These are phyloP conservation scores for Porcisia deanei DNA, from an alignment of 208 protist species.

Conservation along the genomic window DNA sequence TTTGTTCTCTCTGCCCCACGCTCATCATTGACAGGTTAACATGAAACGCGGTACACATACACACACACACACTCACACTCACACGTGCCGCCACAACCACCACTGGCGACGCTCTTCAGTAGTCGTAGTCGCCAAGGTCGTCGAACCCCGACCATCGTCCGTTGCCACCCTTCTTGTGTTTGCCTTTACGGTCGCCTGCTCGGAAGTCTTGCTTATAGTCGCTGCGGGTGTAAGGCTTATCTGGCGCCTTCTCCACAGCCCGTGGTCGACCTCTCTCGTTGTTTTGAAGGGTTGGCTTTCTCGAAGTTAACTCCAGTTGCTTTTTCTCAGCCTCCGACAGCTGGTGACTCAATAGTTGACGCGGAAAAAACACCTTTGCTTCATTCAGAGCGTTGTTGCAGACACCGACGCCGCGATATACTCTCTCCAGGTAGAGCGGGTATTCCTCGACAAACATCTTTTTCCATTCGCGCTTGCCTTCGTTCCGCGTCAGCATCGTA, in stretches of 20 bases:
- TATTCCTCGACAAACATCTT: conserved; percentile 72
- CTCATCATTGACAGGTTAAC: not conserved
- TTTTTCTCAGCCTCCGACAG: conserved; percentile 48
- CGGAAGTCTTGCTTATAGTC: conserved; percentile 66
- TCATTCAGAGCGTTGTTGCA: conserved; percentile 65
- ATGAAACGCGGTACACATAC: not conserved
- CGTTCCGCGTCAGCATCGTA: conserved; percentile 49
- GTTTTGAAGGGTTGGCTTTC: conserved; percentile 38
- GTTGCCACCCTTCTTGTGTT: conserved; percentile 71
- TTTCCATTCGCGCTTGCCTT: conserved; percentile 66
- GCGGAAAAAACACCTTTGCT: conserved; percentile 57
- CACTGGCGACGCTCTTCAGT: conserved; percentile 11
- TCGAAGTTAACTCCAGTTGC: conserved; percentile 44
- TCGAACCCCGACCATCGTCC: conserved; percentile 53
- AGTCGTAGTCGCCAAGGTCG: conserved; percentile 42
- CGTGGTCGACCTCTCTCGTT: conserved; percentile 21
- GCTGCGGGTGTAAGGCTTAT: conserved; percentile 32
- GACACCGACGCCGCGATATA: conserved; percentile 40
- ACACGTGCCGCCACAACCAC: not conserved
- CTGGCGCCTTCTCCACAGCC: conserved; percentile 13
- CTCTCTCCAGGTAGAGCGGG: conserved; percentile 55
- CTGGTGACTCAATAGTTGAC: conserved; percentile 45
- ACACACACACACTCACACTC: not conserved
- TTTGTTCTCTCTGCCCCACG: too few relatives aligned
- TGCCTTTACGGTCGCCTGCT: conserved; percentile 53